phyloP scores from a whole-genome alignment of 1,284 basidiomycete species.

The Trichosporon inkin region DNA sequence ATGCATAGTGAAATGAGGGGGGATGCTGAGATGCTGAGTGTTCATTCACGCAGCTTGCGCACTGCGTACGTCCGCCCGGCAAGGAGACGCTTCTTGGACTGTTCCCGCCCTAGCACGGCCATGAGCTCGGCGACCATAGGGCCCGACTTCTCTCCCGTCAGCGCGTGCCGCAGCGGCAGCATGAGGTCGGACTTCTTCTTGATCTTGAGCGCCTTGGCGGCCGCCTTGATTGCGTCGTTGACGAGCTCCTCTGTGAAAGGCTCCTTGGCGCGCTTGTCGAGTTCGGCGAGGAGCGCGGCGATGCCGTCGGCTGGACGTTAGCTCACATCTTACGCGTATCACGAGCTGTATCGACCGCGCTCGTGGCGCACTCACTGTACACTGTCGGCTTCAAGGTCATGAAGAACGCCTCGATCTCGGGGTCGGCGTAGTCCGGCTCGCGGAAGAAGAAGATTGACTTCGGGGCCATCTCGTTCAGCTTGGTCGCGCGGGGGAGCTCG shows the following conservation, averaged over 20 bases:
- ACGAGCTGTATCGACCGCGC: constrained; percentile 9
- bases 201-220: constrained; percentile 51
- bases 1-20: constrained; percentile 7
- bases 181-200: constrained; percentile 59
- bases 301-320: constrained; percentile 26
- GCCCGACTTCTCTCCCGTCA: constrained; percentile 63
- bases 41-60: neutral
- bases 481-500: constrained; percentile 65
- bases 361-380: constrained; percentile 51
- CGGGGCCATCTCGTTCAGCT: constrained; percentile 63
- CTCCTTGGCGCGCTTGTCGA: constrained; percentile 27
- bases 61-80: constrained; percentile 23
- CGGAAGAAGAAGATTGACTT: constrained; percentile 71
- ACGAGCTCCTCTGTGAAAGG: constrained; percentile 36
- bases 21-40: neutral
- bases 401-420: constrained; percentile 60
- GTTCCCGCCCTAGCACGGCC: constrained; percentile 30
- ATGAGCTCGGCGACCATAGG: constrained; percentile 37
- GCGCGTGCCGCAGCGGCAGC: constrained; percentile 66
- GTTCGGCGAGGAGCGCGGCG: constrained; percentile 11
- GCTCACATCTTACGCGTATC: constrained; percentile 12
- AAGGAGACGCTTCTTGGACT: constrained; percentile 23
- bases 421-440: constrained; percentile 59
- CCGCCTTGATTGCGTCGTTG: constrained; percentile 54
- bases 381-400: constrained; percentile 51